Conservation (phyloP, 306 rosid species). For the Lablab purpureus region DNA sequence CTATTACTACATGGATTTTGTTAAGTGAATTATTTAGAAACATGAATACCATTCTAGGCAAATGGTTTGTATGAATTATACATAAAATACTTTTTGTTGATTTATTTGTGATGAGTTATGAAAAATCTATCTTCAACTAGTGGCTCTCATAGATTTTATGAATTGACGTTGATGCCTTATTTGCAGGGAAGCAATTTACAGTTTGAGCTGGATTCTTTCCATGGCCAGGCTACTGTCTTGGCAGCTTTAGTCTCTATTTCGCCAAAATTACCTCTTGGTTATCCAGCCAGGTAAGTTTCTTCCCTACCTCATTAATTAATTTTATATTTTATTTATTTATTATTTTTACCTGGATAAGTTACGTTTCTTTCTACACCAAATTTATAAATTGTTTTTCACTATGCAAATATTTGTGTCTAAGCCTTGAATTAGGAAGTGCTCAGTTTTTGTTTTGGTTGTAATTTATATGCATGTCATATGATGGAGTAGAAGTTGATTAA, state of each 20-base stretch:
- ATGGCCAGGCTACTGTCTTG: slow-evolving; percentile 93
- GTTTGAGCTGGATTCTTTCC: slow-evolving; percentile 84
- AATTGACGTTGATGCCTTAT: slow-evolving; percentile 41
- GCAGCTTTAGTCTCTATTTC: slow-evolving; percentile 92
- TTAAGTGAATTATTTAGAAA: not conserved
- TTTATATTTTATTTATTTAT: not conserved
- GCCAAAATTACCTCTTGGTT: slow-evolving; percentile 94
- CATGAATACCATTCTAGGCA: not conserved
- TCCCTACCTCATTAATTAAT: not conserved
- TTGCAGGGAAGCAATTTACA: slow-evolving; percentile 83
- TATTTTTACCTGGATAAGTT: slow-evolving; percentile 15
- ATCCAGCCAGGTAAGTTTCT: slow-evolving; percentile 79
- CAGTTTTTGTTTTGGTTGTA: slow-evolving; percentile 5
- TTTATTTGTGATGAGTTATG: slow-evolving; percentile 18
- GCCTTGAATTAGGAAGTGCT: slow-evolving; percentile 39
- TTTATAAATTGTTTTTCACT: slow-evolving; percentile 1
- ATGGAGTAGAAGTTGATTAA: slow-evolving; percentile 20
- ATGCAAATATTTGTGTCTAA: slow-evolving; percentile 2
- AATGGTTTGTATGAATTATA: not conserved
- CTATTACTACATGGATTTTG: not conserved
- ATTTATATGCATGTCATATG: slow-evolving; percentile 36
- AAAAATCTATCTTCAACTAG: slow-evolving; percentile 1
- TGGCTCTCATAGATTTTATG: slow-evolving; percentile 29
- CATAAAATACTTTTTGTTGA: not conserved
- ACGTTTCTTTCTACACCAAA: not conserved